phyloP scores from a whole-genome alignment of 805 yeast species.

The Hanseniaspora clermontiae region DNA sequence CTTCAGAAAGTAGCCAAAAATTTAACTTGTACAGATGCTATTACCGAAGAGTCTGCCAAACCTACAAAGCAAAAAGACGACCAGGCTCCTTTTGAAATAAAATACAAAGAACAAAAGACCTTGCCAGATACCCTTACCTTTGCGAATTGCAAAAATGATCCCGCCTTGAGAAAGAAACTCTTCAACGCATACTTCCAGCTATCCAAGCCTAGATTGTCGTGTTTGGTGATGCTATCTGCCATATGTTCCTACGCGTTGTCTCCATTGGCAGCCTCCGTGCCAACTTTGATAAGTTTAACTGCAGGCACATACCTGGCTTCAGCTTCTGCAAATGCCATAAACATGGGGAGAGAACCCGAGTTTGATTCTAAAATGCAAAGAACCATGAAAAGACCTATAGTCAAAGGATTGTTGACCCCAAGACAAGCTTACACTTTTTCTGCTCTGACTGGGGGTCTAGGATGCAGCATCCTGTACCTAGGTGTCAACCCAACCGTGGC shows the following conservation, averaged over 20 bases:
- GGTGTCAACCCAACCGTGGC: slow-evolving; percentile 89
- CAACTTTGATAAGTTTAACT: slow-evolving; percentile 59
- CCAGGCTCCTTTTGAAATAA: slow-evolving; percentile 48
- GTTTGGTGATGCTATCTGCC: slow-evolving; percentile 78
- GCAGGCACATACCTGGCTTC: slow-evolving; percentile 78
- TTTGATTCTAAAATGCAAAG: slow-evolving; percentile 80
- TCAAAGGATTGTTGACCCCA: slow-evolving; percentile 64
- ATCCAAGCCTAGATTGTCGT: slow-evolving; percentile 82
- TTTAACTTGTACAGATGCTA: slow-evolving; percentile 29
- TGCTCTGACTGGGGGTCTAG: slow-evolving; percentile 53
- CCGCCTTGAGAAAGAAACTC: slow-evolving; percentile 25
- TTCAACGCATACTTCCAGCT: slow-evolving; percentile 58
- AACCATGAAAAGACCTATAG: slow-evolving; percentile 82
- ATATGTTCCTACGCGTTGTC: slow-evolving; percentile 89
- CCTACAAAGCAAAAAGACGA: slow-evolving; percentile 12
- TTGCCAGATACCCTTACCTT: slow-evolving; percentile 14
- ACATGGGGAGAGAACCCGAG: slow-evolving; percentile 91
- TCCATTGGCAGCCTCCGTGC: slow-evolving; percentile 64
- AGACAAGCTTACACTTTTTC: slow-evolving; percentile 74
- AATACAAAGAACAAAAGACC: slow-evolving; percentile 26
- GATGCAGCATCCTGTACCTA: slow-evolving; percentile 50
- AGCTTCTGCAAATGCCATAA: slow-evolving; percentile 91
- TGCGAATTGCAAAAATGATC: slow-evolving; percentile 10
- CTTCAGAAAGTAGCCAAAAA: slow-evolving; percentile 21
- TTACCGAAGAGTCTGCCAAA: slow-evolving; percentile 14